Base-by-base conservation (phyloP, 768 basidiomycete species). In the Stropharia rugosoannulata region DNA sequence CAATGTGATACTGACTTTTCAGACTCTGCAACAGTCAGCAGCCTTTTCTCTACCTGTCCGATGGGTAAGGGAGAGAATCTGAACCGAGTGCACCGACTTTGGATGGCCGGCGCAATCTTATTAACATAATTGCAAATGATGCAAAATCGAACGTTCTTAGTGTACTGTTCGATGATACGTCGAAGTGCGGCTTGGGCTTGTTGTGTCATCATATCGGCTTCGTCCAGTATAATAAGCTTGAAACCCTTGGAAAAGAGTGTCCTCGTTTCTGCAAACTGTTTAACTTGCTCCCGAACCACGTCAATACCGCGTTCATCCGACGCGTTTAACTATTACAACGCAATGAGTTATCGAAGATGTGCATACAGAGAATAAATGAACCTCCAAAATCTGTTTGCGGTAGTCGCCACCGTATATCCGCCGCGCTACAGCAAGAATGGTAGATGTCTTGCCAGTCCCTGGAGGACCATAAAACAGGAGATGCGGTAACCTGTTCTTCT, bases 171-270 rank as follows among this genome's bases (percentile, higher is more conserved):
- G 62, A 99, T 98, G 36, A 98, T 90, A 64, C 97, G 89, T 27
- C 97, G 90, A 29, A 99, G 83, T 22, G 97, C 97, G 3, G 95
- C 92, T 68, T 99, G 97, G 1, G 97, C 97, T 54, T 92, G 89
- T 59, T 94, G 89, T 0, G 97, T 99, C 97, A 99, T 99, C 96
- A 97, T 97, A 78, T 99, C 97, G n/a, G 97, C 97, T 72, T 99
- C 97, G 63, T 99, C 97, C 35, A 99, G 84, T 58, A 99, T 87
- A 71, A 99, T 96, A 68, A 99, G 87, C 66, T 98, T 99, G 83
- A 87, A 98, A 15, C 93, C 93, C 65, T 95, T 95, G 11, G 93
- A 85, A 67, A 86, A 89, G 5, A 98, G 73, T 9, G 94, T 97
- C 49, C 94, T 85, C 12, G 95, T 98, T 73, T 95, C 93, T 1